Base-by-base conservation (phyloP, 2,329 filamentous ascomycete genomes). In the Teratosphaeria viscida region DNA sequence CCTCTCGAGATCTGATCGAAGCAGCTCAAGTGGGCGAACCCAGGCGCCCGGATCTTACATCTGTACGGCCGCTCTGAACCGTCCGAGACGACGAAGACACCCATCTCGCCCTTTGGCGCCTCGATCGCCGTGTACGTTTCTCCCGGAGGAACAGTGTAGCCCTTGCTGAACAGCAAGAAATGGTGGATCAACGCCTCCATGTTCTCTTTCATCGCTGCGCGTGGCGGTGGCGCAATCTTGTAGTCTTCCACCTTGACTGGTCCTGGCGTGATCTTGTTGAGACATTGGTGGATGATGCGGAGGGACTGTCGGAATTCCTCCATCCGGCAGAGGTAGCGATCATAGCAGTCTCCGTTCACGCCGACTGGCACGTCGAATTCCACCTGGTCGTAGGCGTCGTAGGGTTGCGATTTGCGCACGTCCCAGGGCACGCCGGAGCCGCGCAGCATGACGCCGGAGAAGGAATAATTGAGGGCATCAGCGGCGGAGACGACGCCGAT, bases 101-200 rank as follows among this genome's bases (percentile, higher is more conserved):
- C 94, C 94, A 99, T 99, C 81, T 99, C 94, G 70, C 94, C 94
- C 87, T 99, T 99, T 62, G 94, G 94, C n/a, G 95, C 94, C 81
- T 99, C 94, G 65, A 99, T 99, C 63, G 88, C 92, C 54, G 88
- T 92, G 82, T 99, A 99, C 5, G 94, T 99, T 82, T 99, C 94
- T 64, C 94, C 95, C 7, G 95, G 94, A 52, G 94, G 94, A 3
- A 99, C 94, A 53, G 90, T 84, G 77, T 99, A 99, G 61, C 94
- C 94, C 84, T 99, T 99, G 76, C 92, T 97, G 81, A 92, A 99
- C 58, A 99, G 86, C 66, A 99, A 79, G 83, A 99, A 99, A 81
- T 99, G 94, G 80, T 99, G 94, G 74, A 99, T 99, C 52, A 99
- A 84, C 47, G 94, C 92, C 80, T 99, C 94, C 95, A 99, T 99